These are phyloP conservation scores for Hydrangea macrophylla DNA, from an alignment of 148 eudicot species.

Conservation along the genomic window DNA sequence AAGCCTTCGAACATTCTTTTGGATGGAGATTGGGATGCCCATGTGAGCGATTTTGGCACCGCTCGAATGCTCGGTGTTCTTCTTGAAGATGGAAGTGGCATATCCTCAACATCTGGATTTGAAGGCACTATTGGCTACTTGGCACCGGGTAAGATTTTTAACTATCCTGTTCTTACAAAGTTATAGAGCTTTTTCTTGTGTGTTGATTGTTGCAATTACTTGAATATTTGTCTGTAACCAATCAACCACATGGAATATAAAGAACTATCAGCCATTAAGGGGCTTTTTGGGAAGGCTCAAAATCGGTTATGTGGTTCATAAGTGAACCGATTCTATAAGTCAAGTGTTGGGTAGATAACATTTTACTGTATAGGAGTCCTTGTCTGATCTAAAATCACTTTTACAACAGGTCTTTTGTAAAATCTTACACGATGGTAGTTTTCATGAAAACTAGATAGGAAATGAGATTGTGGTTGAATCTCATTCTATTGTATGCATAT, in stretches of 20 bases:
- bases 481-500: too few relatives aligned
- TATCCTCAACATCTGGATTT: constrained; percentile 58
- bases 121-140: constrained; percentile 90
- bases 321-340: too few relatives aligned
- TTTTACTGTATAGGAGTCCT: too few relatives aligned
- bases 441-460: too few relatives aligned
- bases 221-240: not conserved
- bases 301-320: too few relatives aligned
- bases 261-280: not conserved
- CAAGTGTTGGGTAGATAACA: too few relatives aligned
- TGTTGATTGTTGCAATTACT: not conserved
- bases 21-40: constrained; percentile 66
- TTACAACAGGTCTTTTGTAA: too few relatives aligned
- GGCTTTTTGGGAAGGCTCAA: too few relatives aligned
- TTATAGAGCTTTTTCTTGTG: not conserved
- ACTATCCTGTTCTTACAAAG: not conserved
- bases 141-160: constrained; percentile 77
- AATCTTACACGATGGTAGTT: too few relatives aligned
- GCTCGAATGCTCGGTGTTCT: constrained; percentile 76
- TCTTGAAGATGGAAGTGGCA: constrained; percentile 34
- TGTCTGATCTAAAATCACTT: too few relatives aligned
- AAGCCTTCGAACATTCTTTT: constrained; percentile 91
- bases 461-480: too few relatives aligned
- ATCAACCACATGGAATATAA: not conserved
- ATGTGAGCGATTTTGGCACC: constrained; percentile 92